Base-by-base conservation (phyloP, 2,329 filamentous ascomycete genomes). In the Immersiporthe knoxdaviesiana region DNA sequence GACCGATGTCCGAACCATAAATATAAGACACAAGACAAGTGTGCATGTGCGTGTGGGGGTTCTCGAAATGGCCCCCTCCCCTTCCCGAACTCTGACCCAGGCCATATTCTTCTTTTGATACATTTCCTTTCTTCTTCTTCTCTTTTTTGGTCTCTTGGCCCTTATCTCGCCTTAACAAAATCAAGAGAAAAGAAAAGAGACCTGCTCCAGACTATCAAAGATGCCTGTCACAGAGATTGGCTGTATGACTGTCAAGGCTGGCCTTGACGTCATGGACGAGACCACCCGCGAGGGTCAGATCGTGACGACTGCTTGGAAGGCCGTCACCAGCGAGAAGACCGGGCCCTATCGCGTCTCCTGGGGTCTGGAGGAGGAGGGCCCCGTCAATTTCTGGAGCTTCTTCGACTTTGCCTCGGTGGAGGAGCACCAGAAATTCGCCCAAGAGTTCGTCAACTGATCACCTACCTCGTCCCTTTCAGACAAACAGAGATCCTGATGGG, bases 331-430 rank as follows among this genome's bases (percentile, higher is more conserved):
- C 12, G 52, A 66, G n/a, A 68, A 72, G 11, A 72, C 72, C 0
- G 74, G 73, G 10, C 75, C 75, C 2, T 71, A 68, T 21, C 63
- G 66, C 2, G 65, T 75, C 1, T 74, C 71, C 52, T 74, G 71
- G 71, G 72, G 74, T 8, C 59, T 73, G 8, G 74, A 76, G 39
- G 56, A 71, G 14, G 72, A 76, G 30, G 67, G 73, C 16, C 72
- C 75, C 4, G 68, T 65, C 30, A 70, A 70, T 6, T 14, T 73
- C 12, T 76, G 75, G 74, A 67, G 66, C 1, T 74, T 76, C 37
- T 76, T 76, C 18, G 75, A 75, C 50, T 76, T 74, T 69, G 72
- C 74, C 32, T 74, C 74, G 0, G 54, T 76, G 3, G 74, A 74
- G 39, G 70, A 74, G 39, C 75, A 76, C 52, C 35, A 72, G 35